Conservation (phyloP, 2,329 filamentous ascomycete species). For the Phoma sp. region DNA sequence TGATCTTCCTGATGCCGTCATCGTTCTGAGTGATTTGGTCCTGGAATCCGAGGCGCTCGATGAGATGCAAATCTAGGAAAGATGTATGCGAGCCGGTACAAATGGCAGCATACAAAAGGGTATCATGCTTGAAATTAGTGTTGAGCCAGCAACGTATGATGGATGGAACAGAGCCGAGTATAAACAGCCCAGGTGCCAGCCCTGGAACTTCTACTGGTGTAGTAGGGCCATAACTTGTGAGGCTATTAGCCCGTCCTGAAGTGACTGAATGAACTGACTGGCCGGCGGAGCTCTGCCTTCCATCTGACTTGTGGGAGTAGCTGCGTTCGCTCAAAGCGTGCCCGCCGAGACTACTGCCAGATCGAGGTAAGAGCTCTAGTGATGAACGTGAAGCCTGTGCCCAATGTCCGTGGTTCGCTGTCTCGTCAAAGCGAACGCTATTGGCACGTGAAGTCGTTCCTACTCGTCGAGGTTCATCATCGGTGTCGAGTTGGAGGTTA, state of each 20-base stretch:
- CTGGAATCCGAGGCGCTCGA: constrained; percentile 76
- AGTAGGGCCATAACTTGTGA: constrained; percentile 72
- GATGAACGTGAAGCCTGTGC: constrained; percentile 82
- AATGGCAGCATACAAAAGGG: constrained; percentile 87
- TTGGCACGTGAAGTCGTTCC: constrained; percentile 92
- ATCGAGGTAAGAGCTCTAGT: constrained; percentile 80
- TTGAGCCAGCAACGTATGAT: constrained; percentile 97
- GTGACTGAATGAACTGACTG: constrained; percentile 79
- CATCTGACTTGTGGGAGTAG: constrained; percentile 94
- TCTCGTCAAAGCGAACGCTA: constrained; percentile 97
- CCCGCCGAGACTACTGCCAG: constrained; percentile 78
- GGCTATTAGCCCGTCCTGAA: constrained; percentile 84
- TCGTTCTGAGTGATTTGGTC: constrained; percentile 71
- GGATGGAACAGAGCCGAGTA: constrained; percentile 87
- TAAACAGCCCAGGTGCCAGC: constrained; percentile 82
- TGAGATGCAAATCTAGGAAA: constrained; percentile 75
- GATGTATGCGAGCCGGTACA: constrained; percentile 93
- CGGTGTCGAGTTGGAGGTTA: constrained; percentile 82
- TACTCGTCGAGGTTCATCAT: constrained; percentile 84
- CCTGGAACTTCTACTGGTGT: constrained; percentile 76
- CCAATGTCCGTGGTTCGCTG: constrained; percentile 90
- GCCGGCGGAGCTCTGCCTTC: constrained; percentile 90
- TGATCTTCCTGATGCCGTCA: constrained; percentile 72
- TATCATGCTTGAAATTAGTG: constrained; percentile 85
- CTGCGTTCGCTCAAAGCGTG: constrained; percentile 88